Evolutionary conservation across 169 alveolate genomes (phyloP).

Genomic region (Eimeria falciformis): DNA sequence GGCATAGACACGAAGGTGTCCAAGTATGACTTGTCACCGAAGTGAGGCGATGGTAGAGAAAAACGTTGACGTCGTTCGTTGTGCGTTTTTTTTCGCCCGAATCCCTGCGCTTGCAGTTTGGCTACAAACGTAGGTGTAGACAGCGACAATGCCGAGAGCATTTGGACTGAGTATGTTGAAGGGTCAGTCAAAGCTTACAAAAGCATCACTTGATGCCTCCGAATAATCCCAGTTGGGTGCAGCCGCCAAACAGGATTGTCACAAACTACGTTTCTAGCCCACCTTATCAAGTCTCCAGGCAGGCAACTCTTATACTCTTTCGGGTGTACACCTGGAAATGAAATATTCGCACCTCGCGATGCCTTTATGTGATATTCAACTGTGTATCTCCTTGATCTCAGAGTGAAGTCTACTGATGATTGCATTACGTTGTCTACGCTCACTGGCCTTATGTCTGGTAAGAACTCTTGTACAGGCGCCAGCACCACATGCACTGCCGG

Average conservation of each 20-base stretch:
- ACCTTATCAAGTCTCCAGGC: too few species aligned
- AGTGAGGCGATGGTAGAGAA: too few species aligned
- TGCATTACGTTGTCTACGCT: constrained; percentile 68
- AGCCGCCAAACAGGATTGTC: too few species aligned
- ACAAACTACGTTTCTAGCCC: too few species aligned
- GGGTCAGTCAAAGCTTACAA: background rate
- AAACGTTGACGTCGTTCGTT: background rate
- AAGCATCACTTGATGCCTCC: too few species aligned
- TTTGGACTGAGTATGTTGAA: constrained; percentile 67
- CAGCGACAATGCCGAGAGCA: constrained; percentile 67
- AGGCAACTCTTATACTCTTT: too few species aligned
- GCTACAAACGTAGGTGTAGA: constrained; percentile 67
- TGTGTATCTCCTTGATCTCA: background rate
- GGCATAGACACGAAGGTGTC: background rate
- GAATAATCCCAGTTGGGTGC: too few species aligned
- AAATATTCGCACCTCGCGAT: too few species aligned
- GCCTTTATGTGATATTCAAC: too few species aligned
- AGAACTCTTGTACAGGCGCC: background rate
- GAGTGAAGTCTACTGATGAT: constrained; percentile 51
- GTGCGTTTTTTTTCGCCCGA: background rate
- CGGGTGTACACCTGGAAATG: too few species aligned
- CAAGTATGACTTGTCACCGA: too few species aligned
- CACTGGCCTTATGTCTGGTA: constrained; percentile 69
- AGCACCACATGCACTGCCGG: too few species aligned
- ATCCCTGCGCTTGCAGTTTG: constrained; percentile 25